Evolutionary conservation across 2,329 filamentous ascomycete species (phyloP), one percentile per base, ranked within the genome.

Genomic region (Mycosphaerella arachidis): DNA sequence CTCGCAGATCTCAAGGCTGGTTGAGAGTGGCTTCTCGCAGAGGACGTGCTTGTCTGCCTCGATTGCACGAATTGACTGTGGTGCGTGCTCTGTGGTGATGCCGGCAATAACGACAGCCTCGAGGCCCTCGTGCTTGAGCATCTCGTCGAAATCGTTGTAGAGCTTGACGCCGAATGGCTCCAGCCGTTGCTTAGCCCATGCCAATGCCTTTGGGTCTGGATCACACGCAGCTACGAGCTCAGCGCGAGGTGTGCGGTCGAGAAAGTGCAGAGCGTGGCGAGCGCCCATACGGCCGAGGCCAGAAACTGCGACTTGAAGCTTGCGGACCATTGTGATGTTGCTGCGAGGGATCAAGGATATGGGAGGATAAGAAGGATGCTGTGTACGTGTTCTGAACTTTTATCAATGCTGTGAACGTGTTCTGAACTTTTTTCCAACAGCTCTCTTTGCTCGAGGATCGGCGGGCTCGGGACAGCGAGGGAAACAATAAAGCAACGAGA

Each of bases 1-100:
- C 76, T 86, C 81, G 54, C 82, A 84, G 54, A 85, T 76, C 64
- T 86, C 83, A 16, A 85, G 76, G 58, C 77, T 82, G 0, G 84
- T 88, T 48, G 79, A 82, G 33, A 85, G 68, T 1, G 83, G 84
- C 75, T 86, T 85, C 75, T 86, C 84, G 66, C 82, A 85, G 16
- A 86, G 71, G 0, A 85, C 82, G 65, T 86, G 84, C 65, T 81
- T 77, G 48, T 80, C 77, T 8, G 75, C 76, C 54, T 82, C 70
- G 55, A 86, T 84, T 10, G 82, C 82, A 64, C 80, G 78, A 67
- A 84, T 81, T 1, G 83, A 78, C 64, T 86, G 81, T 63, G 83
- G 76, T 0, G 83, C 83, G 64, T 86, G 84, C 12, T 80, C 79
- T 0, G 78, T 83, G 0, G 81, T 82, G 12, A 81, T 82, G 0